A percentile compares a stretch with the other conserved stretches of the same genome.
Conservation (phyloP, 805 yeast genomes). For the Saccharomycopsis amapae region DNA sequence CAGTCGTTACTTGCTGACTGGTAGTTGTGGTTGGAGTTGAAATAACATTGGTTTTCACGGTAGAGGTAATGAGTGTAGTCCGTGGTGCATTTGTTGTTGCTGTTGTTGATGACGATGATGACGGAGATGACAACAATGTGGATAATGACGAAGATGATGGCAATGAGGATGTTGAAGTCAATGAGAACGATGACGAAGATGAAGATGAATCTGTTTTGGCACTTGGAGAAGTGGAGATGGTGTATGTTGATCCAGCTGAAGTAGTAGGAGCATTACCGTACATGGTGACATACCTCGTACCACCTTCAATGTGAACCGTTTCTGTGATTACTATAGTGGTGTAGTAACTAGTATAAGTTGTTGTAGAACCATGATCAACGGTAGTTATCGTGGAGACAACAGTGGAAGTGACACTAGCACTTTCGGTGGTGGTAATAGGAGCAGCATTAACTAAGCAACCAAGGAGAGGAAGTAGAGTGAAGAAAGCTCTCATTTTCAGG, state of each 20-base stretch:
- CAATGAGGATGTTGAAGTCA: neutral
- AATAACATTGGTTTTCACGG: neutral
- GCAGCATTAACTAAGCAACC: slow-evolving; percentile 8
- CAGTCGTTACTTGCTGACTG: neutral
- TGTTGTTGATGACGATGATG: neutral
- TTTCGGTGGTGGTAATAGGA: slow-evolving; percentile 12
- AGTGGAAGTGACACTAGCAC: slow-evolving; percentile 15
- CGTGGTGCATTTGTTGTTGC: neutral
- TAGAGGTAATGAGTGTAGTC: neutral
- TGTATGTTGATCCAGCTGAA: neutral
- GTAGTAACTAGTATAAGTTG: slow-evolving; percentile 21
- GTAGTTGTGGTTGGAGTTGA: neutral
- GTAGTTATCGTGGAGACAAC: slow-evolving; percentile 17
- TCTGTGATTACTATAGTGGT: slow-evolving; percentile 20
- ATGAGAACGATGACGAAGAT: slow-evolving; percentile 1
- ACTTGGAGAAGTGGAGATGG: neutral
- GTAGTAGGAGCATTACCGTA: slow-evolving; percentile 16
- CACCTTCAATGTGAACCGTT: slow-evolving; percentile 19
- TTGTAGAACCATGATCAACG: slow-evolving; percentile 20
- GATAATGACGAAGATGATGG: neutral
- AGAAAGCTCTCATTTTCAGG: slow-evolving; percentile 5
- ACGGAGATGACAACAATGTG: neutral
- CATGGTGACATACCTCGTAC: slow-evolving; percentile 16
- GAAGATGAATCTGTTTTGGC: neutral
- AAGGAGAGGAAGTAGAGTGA: slow-evolving; percentile 3